Evolutionary conservation across 2,329 filamentous ascomycete genomes (phyloP).

Genomic region (Colletotrichum destructivum): DNA sequence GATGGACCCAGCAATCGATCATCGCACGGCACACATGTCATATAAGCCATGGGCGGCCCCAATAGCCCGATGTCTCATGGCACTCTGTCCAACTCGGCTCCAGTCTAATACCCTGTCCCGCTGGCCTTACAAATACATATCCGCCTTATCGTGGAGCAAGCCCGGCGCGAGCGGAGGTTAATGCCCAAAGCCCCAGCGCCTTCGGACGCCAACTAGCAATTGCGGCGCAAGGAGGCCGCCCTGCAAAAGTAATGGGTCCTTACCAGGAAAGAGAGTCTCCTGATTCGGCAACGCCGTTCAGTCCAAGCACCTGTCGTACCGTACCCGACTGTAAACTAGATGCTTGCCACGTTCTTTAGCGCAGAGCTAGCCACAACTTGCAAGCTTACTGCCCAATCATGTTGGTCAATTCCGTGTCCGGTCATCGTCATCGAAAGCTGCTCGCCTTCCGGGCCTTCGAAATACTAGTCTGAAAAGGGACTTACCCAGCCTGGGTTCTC

Average conservation of each 20-base stretch:
- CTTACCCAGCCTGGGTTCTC: not conserved
- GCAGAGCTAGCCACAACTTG: constrained; percentile 27
- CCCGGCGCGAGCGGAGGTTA: constrained; percentile 25
- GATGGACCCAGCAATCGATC: constrained; percentile 8
- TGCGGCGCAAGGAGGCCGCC: constrained; percentile 34
- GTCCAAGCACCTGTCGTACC: constrained; percentile 10
- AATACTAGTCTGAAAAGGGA: constrained; percentile 10
- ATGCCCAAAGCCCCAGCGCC: constrained; percentile 34
- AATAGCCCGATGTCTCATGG: not conserved
- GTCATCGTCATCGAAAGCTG: constrained; percentile 31
- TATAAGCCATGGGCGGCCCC: no score
- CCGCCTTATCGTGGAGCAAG: constrained; percentile 9
- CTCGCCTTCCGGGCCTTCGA: not conserved
- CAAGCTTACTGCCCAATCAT: constrained; percentile 35
- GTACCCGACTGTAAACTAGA: constrained; percentile 29
- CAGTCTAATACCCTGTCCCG: constrained; percentile 12
- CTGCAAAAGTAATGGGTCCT: constrained; percentile 5
- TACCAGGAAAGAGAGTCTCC: not conserved
- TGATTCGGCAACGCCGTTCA: constrained; percentile 25
- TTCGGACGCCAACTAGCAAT: constrained; percentile 6
- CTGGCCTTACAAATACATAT: constrained; percentile 19
- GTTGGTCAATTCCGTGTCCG: constrained; percentile 28
- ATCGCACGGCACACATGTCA: constrained; percentile 4
- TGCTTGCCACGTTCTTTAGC: constrained; percentile 33
- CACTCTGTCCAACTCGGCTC: constrained; percentile 23